Evolutionary conservation across 352 stramenopile species (phyloP).

Genomic region (Pythium periplocum): DNA sequence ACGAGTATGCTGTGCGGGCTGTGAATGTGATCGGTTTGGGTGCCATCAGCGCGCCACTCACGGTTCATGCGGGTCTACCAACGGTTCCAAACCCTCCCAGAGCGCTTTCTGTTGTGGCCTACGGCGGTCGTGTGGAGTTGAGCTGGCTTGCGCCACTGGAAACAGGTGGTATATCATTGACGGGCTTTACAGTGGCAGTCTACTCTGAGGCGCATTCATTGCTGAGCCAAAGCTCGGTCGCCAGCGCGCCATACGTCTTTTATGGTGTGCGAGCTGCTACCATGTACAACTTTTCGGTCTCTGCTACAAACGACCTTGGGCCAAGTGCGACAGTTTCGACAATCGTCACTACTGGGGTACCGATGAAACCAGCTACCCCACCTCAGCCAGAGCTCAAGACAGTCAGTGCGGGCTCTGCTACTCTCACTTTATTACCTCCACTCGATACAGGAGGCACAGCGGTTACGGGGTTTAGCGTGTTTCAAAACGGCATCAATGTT

Average conservation of each 20-base stretch:
- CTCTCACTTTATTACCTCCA: neutral
- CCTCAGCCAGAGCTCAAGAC: neutral
- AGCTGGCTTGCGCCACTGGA: constrained; percentile 40
- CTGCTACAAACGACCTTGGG: neutral
- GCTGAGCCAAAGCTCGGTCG: neutral
- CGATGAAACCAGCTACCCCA: neutral
- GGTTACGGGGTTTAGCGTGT: constrained; percentile 29
- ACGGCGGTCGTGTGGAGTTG: constrained; percentile 24
- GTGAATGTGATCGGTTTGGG: constrained; percentile 31
- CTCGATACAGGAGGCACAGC: constrained; percentile 11
- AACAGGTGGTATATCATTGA: constrained; percentile 15
- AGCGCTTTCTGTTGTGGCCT: constrained; percentile 4
- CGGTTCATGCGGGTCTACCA: constrained; percentile 19
- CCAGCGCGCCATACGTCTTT: neutral
- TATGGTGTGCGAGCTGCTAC: neutral
- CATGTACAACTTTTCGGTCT: neutral
- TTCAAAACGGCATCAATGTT: constrained; percentile 33
- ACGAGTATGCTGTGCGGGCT: constrained; percentile 38
- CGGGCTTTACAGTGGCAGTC: neutral
- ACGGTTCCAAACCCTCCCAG: constrained; percentile 17
- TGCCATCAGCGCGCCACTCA: constrained; percentile 21
- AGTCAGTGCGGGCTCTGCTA: neutral
- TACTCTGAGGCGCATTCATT: neutral
- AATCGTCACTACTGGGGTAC: neutral
- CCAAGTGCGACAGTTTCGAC: neutral